Base-by-base conservation (phyloP, 768 basidiomycete species). In the Boletellus ananas region DNA sequence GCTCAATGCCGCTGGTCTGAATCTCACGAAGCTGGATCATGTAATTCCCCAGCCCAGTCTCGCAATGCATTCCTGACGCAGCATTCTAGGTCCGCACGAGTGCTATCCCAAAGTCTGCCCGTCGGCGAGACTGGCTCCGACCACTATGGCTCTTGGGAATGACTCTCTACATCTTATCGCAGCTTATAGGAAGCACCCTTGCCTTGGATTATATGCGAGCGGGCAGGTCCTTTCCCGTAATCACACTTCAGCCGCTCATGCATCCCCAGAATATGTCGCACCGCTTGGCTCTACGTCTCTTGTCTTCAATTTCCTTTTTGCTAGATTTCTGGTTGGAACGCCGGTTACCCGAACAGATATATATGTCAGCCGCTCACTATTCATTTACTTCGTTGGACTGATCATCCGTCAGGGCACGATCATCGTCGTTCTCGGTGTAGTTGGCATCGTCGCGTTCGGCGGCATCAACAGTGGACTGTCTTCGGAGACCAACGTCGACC, bases 271-370 rank as follows among this genome's bases (percentile, higher is more conserved):
- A 81, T 97, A 96, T 67, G 94, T 98, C 49, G 95, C 95, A 2
- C 94, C 94, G 2, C 79, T 98, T 4, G 94, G 95, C 13, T 92
- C 91, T 0, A 88, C 92, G 11, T 90, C 92, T 12, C 81, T 98
- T 54, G 83, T 98, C 49, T 97, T 98, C 75, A 98, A 98, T 67
- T 94, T 96, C 65, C 75, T 96, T 34, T 95, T 96, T 66, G 95
- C 95, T 34, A 82, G 87, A 58, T 87, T 92, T 62, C 78, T 92
- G 51, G 85, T 91, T 6, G 90, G 89, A 34, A 90, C 87, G 6
- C 88, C 90, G 1, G 88, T 94, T 34, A 91, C 88, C 37, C 80
- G 72, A 49, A 86, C 79, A 33, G 92, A 94, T 64, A 88, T 94
- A 33, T 85, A 88, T 62, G 89, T 87, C 59, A 53, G 83, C 66